These are phyloP conservation scores for Phytophthora syringae DNA, from an alignment of 352 stramenopile species.

Conservation along the genomic window DNA sequence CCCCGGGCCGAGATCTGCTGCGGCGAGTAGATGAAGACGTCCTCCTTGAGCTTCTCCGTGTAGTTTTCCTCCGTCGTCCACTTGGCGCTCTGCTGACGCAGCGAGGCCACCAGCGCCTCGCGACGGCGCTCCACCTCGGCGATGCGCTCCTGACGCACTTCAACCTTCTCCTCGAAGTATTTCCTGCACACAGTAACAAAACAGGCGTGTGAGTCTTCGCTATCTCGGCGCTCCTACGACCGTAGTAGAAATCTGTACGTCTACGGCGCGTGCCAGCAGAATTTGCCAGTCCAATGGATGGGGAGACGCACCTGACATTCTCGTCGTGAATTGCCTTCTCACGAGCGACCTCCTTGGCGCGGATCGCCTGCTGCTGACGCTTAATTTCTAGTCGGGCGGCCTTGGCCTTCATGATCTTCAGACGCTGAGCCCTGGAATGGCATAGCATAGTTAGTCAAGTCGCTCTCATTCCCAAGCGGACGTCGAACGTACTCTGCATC, in stretches of 20 bases:
- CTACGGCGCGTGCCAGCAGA: neutral
- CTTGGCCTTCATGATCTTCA: slow-evolving; percentile 90
- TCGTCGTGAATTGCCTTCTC: slow-evolving; percentile 85
- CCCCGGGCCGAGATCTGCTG: slow-evolving; percentile 70
- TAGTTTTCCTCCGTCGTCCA: slow-evolving; percentile 84
- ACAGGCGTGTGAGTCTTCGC: neutral
- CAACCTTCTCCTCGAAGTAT: slow-evolving; percentile 84
- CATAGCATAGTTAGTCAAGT: neutral
- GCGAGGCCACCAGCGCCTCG: slow-evolving; percentile 61
- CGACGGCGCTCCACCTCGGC: slow-evolving; percentile 73
- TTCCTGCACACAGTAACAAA: slow-evolving; percentile 34
- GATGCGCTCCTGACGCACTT: slow-evolving; percentile 68
- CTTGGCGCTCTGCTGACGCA: slow-evolving; percentile 65
- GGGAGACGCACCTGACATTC: slow-evolving; percentile 59
- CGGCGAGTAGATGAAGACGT: slow-evolving; percentile 87
- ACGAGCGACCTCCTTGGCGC: slow-evolving; percentile 78
- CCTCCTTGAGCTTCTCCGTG: slow-evolving; percentile 82
- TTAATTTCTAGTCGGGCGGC: slow-evolving; percentile 88
- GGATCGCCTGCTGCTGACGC: slow-evolving; percentile 85
- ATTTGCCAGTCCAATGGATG: neutral
- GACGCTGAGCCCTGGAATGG: slow-evolving; percentile 60
- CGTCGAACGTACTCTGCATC: slow-evolving; percentile 75
- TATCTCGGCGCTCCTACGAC: neutral
- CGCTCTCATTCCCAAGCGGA: neutral
- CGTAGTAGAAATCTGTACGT: neutral